These are phyloP conservation scores for Chaetomiaceae sp. DNA, from an alignment of 2,329 filamentous ascomycete species.

Conservation along the genomic window DNA sequence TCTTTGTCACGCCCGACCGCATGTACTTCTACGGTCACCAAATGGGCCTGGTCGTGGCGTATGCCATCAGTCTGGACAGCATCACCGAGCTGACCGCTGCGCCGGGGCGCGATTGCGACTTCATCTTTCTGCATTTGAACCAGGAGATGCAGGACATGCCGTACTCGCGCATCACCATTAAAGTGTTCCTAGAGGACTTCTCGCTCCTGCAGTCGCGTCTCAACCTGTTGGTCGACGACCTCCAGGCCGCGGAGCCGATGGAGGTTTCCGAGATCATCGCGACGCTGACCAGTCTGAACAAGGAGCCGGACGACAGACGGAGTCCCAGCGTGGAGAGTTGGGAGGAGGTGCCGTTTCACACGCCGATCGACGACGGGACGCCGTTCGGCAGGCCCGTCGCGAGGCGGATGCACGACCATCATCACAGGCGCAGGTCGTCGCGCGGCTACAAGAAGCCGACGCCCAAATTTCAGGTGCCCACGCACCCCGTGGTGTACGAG, in stretches of 20 bases:
- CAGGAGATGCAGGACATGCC: conserved; percentile 57
- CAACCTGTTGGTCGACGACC: conserved; percentile 77
- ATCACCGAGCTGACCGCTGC: conserved; percentile 87
- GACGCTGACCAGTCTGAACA: conserved; percentile 68
- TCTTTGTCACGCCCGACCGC: conserved; percentile 80
- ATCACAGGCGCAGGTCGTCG: conserved; percentile 32
- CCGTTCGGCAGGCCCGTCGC: conserved; percentile 34
- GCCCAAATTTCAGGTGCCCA: conserved; percentile 74
- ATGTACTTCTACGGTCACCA: conserved; percentile 97
- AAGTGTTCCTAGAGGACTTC: conserved; percentile 86
- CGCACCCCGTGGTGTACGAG: conserved; percentile 74
- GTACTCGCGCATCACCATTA: conserved; percentile 74
- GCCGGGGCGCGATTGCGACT: conserved; percentile 86
- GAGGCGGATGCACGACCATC: conserved; percentile 31
- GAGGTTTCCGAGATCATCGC: conserved; percentile 64
- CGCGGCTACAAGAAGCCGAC: conserved; percentile 34
- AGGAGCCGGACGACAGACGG: conserved; percentile 49
- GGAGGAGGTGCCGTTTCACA: conserved; percentile 68
- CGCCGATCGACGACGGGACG: conserved; percentile 54
- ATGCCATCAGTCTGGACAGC: conserved; percentile 64
- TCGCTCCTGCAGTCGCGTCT: conserved; percentile 74
- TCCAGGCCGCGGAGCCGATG: conserved; percentile 64
- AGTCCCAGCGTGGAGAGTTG: conserved; percentile 81
- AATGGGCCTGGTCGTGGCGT: conserved; percentile 81
- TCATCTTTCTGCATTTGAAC: conserved; percentile 72